A percentile compares a stretch with the other conserved stretches of the same genome.
phyloP scores from a whole-genome alignment of 768 basidiomycete species.

The Guyanaporus albipodus region DNA sequence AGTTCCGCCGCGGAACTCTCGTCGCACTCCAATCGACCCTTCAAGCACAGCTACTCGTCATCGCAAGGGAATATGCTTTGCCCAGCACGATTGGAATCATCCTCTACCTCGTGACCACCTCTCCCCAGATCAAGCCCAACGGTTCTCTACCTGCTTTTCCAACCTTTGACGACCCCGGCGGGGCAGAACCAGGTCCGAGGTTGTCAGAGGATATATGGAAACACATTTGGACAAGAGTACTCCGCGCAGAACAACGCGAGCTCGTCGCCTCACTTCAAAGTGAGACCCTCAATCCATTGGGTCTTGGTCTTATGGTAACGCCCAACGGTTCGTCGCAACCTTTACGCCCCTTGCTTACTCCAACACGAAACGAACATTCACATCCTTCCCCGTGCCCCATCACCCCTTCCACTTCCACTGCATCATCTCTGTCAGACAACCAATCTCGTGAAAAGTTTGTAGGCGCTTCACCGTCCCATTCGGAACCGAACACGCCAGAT shows the following conservation, averaged over 20 bases:
- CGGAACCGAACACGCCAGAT: slow-evolving; percentile 52
- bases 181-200: slow-evolving; percentile 67
- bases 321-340: slow-evolving; percentile 26
- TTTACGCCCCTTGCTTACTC: slow-evolving; percentile 48
- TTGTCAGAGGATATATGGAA: slow-evolving; percentile 87
- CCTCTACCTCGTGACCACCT: slow-evolving; percentile 66
- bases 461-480: slow-evolving; percentile 40
- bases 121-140: slow-evolving; percentile 19
- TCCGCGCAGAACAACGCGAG: slow-evolving; percentile 55
- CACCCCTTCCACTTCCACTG: slow-evolving; percentile 41
- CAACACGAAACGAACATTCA: slow-evolving; percentile 37
- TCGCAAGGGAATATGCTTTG: slow-evolving; percentile 90
- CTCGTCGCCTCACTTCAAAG: slow-evolving; percentile 31
- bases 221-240: slow-evolving; percentile 74
- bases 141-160: slow-evolving; percentile 16
- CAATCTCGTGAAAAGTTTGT: slow-evolving; percentile 47
- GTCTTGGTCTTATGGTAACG: slow-evolving; percentile 42
- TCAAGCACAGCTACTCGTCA: slow-evolving; percentile 77
- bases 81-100: slow-evolving; percentile 82
- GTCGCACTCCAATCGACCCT: slow-evolving; percentile 82
- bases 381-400: slow-evolving; percentile 30
- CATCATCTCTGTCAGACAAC: slow-evolving; percentile 50
- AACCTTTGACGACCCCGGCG: slow-evolving; percentile 28
- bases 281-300: slow-evolving; percentile 39
- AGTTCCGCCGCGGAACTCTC: slow-evolving; percentile 81